A percentile compares a stretch with the other conserved stretches of the same genome.
Evolutionary conservation across 768 basidiomycete species (phyloP).

Genomic region (Rhodosporidiobolus sp.): DNA sequence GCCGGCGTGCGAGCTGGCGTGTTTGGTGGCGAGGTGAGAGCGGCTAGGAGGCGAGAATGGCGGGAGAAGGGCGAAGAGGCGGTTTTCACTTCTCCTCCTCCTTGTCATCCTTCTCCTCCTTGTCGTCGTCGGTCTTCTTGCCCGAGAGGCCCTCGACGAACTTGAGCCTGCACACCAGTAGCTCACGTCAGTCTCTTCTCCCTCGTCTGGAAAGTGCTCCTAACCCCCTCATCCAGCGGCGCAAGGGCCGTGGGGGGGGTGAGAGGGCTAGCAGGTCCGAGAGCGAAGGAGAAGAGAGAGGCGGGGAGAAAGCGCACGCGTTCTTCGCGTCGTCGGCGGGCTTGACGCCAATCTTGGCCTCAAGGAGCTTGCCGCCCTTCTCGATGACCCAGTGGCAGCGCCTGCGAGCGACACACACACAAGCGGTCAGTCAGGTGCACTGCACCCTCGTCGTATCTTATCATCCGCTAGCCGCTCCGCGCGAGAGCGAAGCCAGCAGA

Average conservation of each 20-base stretch:
- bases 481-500: not conserved
- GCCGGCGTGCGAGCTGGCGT: too few relatives aligned
- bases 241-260: too few relatives aligned
- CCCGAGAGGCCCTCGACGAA: conserved; percentile 16
- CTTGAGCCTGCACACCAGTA: conserved; percentile 1
- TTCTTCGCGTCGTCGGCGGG: conserved; percentile 65
- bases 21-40: too few relatives aligned
- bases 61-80: not conserved
- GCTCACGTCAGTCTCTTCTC: not conserved
- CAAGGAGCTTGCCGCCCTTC: conserved; percentile 81
- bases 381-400: conserved; percentile 92
- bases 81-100: conserved; percentile 5
- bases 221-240: too few relatives aligned
- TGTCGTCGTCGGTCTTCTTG: not conserved
- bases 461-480: not conserved
- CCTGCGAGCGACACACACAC: conserved; percentile 61
- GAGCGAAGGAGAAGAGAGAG: not conserved
- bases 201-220: too few relatives aligned
- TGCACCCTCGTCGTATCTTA: too few relatives aligned
- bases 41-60: too few relatives aligned
- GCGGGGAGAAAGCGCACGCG: conserved; percentile 29
- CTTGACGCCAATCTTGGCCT: conserved; percentile 80
- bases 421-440: not conserved
- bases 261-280: too few relatives aligned
- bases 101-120: not conserved